Evolutionary conservation across 2,329 filamentous ascomycete species (phyloP).

Genomic region (Ascochyta clinopodiicola): DNA sequence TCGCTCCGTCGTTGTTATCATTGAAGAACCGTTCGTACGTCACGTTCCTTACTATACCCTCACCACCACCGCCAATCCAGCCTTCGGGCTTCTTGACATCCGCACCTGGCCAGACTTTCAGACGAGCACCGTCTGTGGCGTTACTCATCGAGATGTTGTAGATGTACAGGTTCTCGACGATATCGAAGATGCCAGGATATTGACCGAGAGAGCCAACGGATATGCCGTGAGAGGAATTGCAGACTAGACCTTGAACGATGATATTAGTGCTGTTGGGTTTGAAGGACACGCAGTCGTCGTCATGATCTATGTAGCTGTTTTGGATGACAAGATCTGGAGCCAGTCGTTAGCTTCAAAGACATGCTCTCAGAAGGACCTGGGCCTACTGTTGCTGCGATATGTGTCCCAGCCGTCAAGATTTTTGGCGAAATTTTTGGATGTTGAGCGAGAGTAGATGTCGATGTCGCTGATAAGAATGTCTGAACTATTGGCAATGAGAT

Average conservation of each 20-base stretch:
- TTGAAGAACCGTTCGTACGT: no score
- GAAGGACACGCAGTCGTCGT: conserved; percentile 75
- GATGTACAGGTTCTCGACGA: conserved; percentile 69
- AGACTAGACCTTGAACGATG: conserved; percentile 69
- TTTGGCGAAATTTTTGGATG: conserved; percentile 61
- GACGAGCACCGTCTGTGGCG: conserved; percentile 67
- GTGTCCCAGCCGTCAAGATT: conserved; percentile 72
- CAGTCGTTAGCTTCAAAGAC: neutral
- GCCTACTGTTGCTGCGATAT: conserved; percentile 59
- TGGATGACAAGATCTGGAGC: conserved; percentile 66
- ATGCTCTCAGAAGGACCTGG: neutral
- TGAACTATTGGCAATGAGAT: conserved; percentile 70
- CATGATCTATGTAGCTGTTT: conserved; percentile 68
- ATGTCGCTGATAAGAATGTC: conserved; percentile 70
- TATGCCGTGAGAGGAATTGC: conserved; percentile 74
- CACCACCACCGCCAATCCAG: no score
- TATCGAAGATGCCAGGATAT: conserved; percentile 70
- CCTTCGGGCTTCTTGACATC: neutral
- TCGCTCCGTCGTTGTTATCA: no score
- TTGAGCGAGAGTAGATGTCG: conserved; percentile 62
- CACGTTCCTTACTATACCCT: no score
- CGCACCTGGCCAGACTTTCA: conserved; percentile 73
- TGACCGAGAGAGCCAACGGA: conserved; percentile 71
- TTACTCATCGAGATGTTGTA: conserved; percentile 49
- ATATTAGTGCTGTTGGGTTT: conserved; percentile 76